Conservation (phyloP, 768 basidiomycete species). For the Pleurotus cornucopiae region DNA sequence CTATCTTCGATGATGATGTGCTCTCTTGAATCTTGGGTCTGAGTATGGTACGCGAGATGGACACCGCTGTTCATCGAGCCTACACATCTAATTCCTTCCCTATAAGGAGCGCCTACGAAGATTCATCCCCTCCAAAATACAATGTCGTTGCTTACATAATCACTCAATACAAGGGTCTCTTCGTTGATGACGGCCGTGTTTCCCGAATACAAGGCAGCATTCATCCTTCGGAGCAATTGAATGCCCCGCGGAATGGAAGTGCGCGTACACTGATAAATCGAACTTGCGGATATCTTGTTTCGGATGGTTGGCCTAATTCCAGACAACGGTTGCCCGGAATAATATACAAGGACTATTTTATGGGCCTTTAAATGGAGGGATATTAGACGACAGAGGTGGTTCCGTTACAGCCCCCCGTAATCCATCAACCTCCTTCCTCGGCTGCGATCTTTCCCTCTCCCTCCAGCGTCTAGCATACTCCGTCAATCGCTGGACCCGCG, state of each 20-base stretch:
- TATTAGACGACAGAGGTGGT: not conserved
- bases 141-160: slow-evolving; percentile 7
- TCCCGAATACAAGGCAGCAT: not conserved
- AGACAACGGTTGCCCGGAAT: not conserved
- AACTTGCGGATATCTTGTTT: not conserved
- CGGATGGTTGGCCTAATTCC: not conserved
- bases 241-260: too few relatives aligned
- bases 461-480: not conserved
- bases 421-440: not conserved
- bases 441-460: not conserved
- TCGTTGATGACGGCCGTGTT: not conserved
- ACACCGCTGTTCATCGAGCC: not conserved
- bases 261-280: too few relatives aligned
- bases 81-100: not conserved
- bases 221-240: too few relatives aligned
- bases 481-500: too few relatives aligned
- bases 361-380: not conserved
- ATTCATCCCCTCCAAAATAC: not conserved
- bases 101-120: not conserved
- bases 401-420: not conserved
- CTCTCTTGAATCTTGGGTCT: slow-evolving; percentile 15
- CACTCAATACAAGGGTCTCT: not conserved
- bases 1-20: slow-evolving; percentile 72
- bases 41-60: too few relatives aligned
- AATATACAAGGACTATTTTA: not conserved